Evolutionary conservation across 2,329 filamentous ascomycete genomes (phyloP).

Genomic region (Trichoderma asperellum): DNA sequence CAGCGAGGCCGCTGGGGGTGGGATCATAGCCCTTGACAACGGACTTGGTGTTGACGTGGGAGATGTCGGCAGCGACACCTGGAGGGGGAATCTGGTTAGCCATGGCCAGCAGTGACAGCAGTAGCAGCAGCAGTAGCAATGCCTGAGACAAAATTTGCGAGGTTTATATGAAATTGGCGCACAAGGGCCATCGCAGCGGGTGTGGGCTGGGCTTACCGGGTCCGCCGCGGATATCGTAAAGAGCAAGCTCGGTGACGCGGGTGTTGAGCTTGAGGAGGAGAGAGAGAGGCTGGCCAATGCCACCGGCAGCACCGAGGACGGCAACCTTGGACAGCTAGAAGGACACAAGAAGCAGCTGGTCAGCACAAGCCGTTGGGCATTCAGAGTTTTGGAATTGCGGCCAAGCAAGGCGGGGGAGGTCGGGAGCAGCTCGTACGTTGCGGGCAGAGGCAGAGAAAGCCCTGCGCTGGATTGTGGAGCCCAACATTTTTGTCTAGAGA

Average conservation of each 20-base stretch:
- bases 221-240: constrained; percentile 95
- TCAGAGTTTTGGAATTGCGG: background rate
- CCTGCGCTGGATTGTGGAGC: constrained; percentile 71
- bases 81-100: constrained; percentile 30
- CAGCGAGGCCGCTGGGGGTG: constrained; percentile 72
- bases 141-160: background rate
- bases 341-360: constrained; percentile 32
- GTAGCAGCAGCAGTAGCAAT: background rate
- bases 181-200: background rate
- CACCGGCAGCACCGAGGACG: constrained; percentile 94
- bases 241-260: constrained; percentile 86
- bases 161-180: constrained; percentile 28
- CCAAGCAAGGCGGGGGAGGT: constrained; percentile 14
- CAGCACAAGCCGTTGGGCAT: constrained; percentile 9
- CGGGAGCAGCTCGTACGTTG: constrained; percentile 60
- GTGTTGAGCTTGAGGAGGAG: constrained; percentile 99
- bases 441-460: constrained; percentile 80
- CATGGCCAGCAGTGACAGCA: background rate
- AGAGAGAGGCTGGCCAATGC: constrained; percentile 97
- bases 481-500: constrained; percentile 65
- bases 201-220: constrained; percentile 70
- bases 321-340: constrained; percentile 91
- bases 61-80: constrained; percentile 98
- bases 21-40: constrained; percentile 87
- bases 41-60: constrained; percentile 99